phyloP scores from a whole-genome alignment of 2,329 filamentous ascomycete genomes.

The Reticulascus tulasneorum region DNA sequence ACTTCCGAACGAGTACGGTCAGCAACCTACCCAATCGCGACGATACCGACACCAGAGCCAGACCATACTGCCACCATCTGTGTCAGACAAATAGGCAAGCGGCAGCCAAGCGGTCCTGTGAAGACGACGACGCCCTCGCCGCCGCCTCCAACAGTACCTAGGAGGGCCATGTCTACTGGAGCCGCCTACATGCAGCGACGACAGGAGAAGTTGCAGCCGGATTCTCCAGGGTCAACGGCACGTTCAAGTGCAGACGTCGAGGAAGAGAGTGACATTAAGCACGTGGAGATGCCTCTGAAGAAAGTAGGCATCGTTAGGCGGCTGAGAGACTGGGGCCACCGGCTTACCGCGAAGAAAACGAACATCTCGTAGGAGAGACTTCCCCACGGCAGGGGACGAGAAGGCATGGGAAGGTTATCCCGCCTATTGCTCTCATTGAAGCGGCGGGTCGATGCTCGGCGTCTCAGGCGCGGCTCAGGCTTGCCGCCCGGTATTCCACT shows the following conservation, averaged over 20 bases:
- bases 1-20: slow-evolving; percentile 6
- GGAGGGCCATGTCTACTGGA: slow-evolving; percentile 18
- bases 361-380: neutral
- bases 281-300: slow-evolving; percentile 2
- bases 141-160: slow-evolving; percentile 4
- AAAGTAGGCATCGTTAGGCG: slow-evolving; percentile 6
- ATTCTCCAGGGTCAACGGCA: slow-evolving; percentile 2
- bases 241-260: slow-evolving; percentile 4
- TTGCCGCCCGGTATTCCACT: no score
- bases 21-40: slow-evolving; percentile 9
- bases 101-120: no score
- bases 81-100: slow-evolving; percentile 5
- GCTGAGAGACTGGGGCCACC: slow-evolving; percentile 13
- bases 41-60: slow-evolving; percentile 1
- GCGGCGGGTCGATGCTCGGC: no score
- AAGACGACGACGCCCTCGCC: no score
- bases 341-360: slow-evolving; percentile 3
- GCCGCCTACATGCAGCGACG: slow-evolving; percentile 20
- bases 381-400: no score
- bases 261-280: slow-evolving; percentile 2
- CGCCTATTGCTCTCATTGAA: no score
- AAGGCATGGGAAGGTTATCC: no score
- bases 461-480: no score
- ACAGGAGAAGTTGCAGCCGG: slow-evolving; percentile 11
- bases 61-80: slow-evolving; percentile 2